Percentiles rank a stretch among this genome's conserved stretches.
These are phyloP conservation scores for Austropuccinia psidii DNA, from an alignment of 1,284 basidiomycete species.

Conservation along the genomic window DNA sequence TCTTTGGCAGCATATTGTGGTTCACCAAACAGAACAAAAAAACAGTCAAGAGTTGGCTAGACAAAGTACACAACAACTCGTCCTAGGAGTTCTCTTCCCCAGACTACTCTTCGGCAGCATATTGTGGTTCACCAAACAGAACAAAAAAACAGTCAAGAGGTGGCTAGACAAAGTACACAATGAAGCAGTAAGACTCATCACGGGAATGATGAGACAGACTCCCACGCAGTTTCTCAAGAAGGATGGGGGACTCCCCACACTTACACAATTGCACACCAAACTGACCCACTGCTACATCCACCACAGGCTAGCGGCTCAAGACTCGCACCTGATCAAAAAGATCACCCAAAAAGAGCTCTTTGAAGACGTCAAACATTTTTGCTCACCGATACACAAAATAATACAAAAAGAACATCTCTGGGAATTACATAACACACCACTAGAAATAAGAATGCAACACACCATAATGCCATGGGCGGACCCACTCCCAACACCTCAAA, in stretches of 20 bases:
- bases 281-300: neutral
- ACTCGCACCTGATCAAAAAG: neutral
- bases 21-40: neutral
- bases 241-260: neutral
- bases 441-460: neutral
- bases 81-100: neutral
- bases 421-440: neutral
- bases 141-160: neutral
- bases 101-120: neutral
- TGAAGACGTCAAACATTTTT: neutral
- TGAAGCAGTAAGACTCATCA: neutral
- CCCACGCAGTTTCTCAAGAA: neutral
- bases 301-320: neutral
- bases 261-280: neutral
- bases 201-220: neutral
- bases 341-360: neutral
- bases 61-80: too few relatives aligned
- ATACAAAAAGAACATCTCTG: neutral
- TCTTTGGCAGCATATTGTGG: conserved; percentile 22
- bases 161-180: neutral
- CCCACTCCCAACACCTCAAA: neutral
- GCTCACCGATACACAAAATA: neutral
- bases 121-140: conserved; percentile 14
- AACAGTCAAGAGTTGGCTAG: too few relatives aligned
- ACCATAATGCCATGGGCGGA: neutral